Evolutionary conservation across 768 basidiomycete genomes (phyloP).

Genomic region (Auriscalpium vulgare): DNA sequence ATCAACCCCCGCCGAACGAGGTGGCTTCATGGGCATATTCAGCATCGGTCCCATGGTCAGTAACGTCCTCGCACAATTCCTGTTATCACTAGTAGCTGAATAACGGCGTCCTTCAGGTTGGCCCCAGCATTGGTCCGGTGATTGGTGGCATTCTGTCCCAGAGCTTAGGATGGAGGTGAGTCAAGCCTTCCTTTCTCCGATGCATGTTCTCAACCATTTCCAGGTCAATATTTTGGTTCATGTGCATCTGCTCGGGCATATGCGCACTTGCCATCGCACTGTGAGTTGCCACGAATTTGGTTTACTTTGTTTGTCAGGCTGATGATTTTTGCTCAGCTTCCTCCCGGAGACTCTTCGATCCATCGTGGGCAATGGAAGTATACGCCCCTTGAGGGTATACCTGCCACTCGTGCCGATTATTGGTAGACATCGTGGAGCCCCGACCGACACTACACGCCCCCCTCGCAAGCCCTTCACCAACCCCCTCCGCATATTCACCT

Average conservation of each 20-base stretch:
- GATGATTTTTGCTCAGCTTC: constrained; percentile 21
- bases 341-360: constrained; percentile 42
- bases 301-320: not conserved
- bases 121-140: constrained; percentile 32
- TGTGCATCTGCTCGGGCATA: constrained; percentile 26
- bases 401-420: constrained; percentile 26
- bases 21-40: constrained; percentile 65
- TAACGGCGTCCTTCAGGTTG: constrained; percentile 16
- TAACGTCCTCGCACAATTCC: not conserved
- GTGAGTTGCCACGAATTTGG: constrained; percentile 14
- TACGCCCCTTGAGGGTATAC: constrained; percentile 24
- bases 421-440: constrained; percentile 11
- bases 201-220: not conserved
- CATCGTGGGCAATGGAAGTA: constrained; percentile 35
- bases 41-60: constrained; percentile 54
- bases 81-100: not conserved
- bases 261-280: constrained; percentile 30
- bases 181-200: not conserved
- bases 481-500: constrained; percentile 45
- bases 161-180: constrained; percentile 25
- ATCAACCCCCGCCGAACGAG: constrained; percentile 62
- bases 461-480: constrained; percentile 37
- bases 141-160: constrained; percentile 38
- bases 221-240: constrained; percentile 37
- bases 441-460: constrained; percentile 3